Evolutionary conservation across 768 basidiomycete genomes (phyloP), one percentile per base, ranked within the genome.

Genomic region (Boletus reticuloceps): DNA sequence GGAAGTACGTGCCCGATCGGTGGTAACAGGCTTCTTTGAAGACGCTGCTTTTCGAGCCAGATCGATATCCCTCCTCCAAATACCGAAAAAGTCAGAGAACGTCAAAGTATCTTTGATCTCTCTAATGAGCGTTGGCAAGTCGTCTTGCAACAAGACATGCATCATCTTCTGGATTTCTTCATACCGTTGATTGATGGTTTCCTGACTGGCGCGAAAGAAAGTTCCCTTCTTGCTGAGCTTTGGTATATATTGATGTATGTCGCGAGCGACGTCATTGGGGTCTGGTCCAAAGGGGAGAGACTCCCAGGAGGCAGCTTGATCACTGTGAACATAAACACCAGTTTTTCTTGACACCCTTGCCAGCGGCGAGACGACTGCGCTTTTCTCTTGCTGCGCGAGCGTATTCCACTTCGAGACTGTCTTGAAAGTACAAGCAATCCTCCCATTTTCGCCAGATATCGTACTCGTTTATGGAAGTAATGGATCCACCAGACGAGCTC

Each of bases 211-310:
- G 29, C 85, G 82, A 69, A 93, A 93, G 40, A 93, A 61, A 0
- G 84, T 84, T 5, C 82, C 85, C 64, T 85, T 89, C 71, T 85
- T 88, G 4, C 82, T 80, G 39, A 93, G 77, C 51, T 76, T 77
- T 19, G 91, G 91, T 4, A 93, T 65, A 62, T 83, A 71, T 6
- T 79, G 61, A 62, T 91, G 88, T 40, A 91, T 78, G 55, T 88
- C 81, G 48, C 76, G 79, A n/a, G 84, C 83, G 41, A 92, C 80
- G 14, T 85, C 84, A 46, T 80, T 81, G 6, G 89, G 88, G 62
- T 89, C 79, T n/a, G 90, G 90, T 9, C 89, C 91, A 8, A 88
- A 86, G 13, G 91, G 91, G 19, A 93, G 78, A 1, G 89, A 91
- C 50, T 92, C 91, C 77, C 87, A 93, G 14, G 91, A 92, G 1